Percentiles rank a stretch among this genome's conserved stretches.
phyloP scores from a whole-genome alignment of 441 rosid genomes.

The Aquilaria agallochum region DNA sequence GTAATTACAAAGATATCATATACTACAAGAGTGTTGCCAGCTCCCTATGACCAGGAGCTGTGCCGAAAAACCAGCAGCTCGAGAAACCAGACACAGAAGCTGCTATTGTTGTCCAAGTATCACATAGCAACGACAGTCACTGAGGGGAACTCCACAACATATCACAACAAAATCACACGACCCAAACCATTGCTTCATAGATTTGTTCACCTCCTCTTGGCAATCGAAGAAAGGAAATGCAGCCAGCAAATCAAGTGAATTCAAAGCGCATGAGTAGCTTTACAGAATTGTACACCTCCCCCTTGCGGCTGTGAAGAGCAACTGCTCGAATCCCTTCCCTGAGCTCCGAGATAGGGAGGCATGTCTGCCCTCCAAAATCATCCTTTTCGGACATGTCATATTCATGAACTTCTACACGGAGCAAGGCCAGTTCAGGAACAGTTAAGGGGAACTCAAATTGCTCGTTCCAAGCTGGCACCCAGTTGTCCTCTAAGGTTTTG shows the following conservation, averaged over 20 bases:
- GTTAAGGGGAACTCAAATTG: conserved; percentile 68
- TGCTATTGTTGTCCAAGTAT: background rate
- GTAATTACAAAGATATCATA: too few relatives aligned
- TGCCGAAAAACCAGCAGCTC: too few relatives aligned
- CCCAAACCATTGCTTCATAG: conserved; percentile 19
- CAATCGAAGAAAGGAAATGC: conserved; percentile 3
- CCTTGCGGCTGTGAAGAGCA: conserved; percentile 44
- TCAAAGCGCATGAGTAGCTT: conserved; percentile 67
- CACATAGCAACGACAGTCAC: background rate
- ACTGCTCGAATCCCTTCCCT: conserved; percentile 64
- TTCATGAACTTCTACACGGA: conserved; percentile 71
- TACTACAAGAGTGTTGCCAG: too few relatives aligned
- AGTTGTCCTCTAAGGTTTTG: conserved; percentile 50
- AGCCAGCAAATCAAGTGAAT: conserved; percentile 29
- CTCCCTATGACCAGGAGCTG: too few relatives aligned
- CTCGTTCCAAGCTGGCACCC: conserved; percentile 76
- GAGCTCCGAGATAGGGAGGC: conserved; percentile 65
- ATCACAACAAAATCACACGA: conserved; percentile 12
- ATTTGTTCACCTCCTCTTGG: background rate
- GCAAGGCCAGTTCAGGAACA: conserved; percentile 73
- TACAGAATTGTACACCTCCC: conserved; percentile 42
- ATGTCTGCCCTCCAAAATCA: conserved; percentile 83
- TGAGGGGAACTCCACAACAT: conserved; percentile 3
- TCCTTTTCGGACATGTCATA: conserved; percentile 73
- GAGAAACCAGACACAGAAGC: too few relatives aligned